Evolutionary conservation across 2,329 filamentous ascomycete genomes (phyloP), one percentile per base, ranked within the genome.

Genomic region (Orbilia quercus): DNA sequence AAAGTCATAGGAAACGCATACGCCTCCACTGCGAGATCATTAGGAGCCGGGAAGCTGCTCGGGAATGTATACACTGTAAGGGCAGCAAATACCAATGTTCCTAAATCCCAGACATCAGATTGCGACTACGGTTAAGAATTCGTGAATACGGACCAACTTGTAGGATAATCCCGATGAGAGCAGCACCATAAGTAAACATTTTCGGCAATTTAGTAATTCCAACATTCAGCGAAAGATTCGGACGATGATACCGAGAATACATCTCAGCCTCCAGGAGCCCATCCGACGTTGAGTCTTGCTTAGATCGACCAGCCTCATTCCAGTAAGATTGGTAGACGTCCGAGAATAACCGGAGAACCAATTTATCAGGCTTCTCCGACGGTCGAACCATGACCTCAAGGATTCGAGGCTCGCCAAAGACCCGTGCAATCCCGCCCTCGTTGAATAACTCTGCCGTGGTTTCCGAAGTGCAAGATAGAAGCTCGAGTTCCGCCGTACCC

Each of bases 1-100:
- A 74, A 16, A 9, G 53, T 48, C 9, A 76, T n/a, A 11, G 59
- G 66, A 44, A 72, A 75, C 2, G 63, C 74, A 14, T 70, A 75
- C 1, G 1, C 47, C 42, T 45, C n/a, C n/a, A n/a, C n/a, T n/a
- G n/a, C n/a, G n/a, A n/a, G n/a, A n/a, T n/a, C n/a, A n/a, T n/a
- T n/a, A n/a, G n/a, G n/a, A n/a, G n/a, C n/a, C n/a, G n/a, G n/a
- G n/a, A n/a, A n/a, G n/a, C n/a, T n/a, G n/a, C n/a, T n/a, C n/a
- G n/a, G 45, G 11, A 16, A 64, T 7, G 1, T 5, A 18, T 59
- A 73, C 7, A 36, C 53, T 1, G 60, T 51, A n/a, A 72, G 11
- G 2, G 44, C 70, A 0, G 75, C 71, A 42, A 51, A 76, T 9
- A 74, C 55, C 4, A 76, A 12, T 34, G 76, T 62, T 1, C 53